These are phyloP conservation scores for Yueomyces sp. DNA, from an alignment of 805 yeast species.

Conservation along the genomic window DNA sequence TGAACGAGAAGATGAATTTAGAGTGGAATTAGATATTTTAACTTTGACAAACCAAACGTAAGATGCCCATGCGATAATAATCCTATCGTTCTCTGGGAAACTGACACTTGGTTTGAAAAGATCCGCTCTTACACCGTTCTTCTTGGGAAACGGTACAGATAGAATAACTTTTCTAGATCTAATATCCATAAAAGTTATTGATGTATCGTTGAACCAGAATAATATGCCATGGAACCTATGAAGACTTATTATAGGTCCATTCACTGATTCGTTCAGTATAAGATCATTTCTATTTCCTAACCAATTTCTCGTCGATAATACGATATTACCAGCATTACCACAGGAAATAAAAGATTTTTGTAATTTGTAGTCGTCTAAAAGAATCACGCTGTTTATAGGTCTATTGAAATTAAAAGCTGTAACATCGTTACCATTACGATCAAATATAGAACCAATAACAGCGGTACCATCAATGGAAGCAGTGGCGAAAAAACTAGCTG, in stretches of 20 bases:
- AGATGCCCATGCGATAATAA: constrained; percentile 74
- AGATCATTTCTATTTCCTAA: constrained; percentile 68
- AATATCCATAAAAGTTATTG: constrained; percentile 56
- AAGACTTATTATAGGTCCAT: constrained; percentile 60
- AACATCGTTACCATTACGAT: constrained; percentile 44
- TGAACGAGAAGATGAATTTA: background rate
- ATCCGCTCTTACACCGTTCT: constrained; percentile 46
- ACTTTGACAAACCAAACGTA: constrained; percentile 59
- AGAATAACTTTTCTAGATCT: constrained; percentile 35
- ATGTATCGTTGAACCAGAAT: constrained; percentile 76
- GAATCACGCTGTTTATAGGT: constrained; percentile 76
- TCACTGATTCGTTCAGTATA: constrained; percentile 36
- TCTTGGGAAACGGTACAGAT: constrained; percentile 41
- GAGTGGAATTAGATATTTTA: constrained; percentile 11
- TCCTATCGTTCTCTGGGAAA: constrained; percentile 48
- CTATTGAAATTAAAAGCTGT: constrained; percentile 71
- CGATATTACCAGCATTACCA: constrained; percentile 77
- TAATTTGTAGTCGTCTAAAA: constrained; percentile 54
- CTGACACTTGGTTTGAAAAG: constrained; percentile 72
- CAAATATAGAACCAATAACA: constrained; percentile 47
- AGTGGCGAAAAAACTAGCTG: constrained; percentile 65
- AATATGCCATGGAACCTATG: constrained; percentile 50
- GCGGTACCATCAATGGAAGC: constrained; percentile 93
- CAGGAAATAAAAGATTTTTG: constrained; percentile 68
- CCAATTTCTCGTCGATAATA: constrained; percentile 73